Evolutionary conservation across 1,284 basidiomycete species (phyloP), one percentile per base, ranked within the genome.

Genomic region (Gastroboletus turbinatus): DNA sequence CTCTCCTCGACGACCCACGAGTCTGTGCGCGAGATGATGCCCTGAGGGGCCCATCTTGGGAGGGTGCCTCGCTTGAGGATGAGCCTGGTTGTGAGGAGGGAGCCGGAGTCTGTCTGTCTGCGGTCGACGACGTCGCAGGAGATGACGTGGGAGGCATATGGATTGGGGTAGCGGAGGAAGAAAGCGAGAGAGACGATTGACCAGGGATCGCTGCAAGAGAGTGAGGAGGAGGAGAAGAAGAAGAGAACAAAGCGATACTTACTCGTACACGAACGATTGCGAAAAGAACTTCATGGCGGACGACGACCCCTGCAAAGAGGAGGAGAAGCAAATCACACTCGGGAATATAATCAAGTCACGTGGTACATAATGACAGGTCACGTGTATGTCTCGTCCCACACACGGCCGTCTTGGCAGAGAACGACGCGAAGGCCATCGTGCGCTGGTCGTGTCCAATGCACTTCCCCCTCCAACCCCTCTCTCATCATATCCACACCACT

Each of bases 141-240:
- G 57, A 97, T 76, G 68, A 99, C 91, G 73, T 99, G 96, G 13
- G 92, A 82, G 7, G 96, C 93, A 66, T 93, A 92, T 42, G 96
- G 96, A 73, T 98, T 99, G 4, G 97, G 96, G 73, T 99, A 99
- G 61, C 97, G 90, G 59, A 98, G 81, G 68, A 96, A 94, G 79
- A 93, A 98, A 17, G 96, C 96, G 61, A 96, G 81, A 36, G 93
- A 87, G 54, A 96, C 92, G 59, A 94, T 94, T 55, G 91, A 82
- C 91, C 92, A 95, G 71, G 90, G 82, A 83, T 93, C 90, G 80
- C 91, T 93, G 70, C 8, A 43, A 13, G 43, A 7, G 16, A 3
- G 16, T 44, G 17, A 21, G 17, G 9, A 7, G 19, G 21, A n/a
- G 33, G 6, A 30, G n/a, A 2, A 8, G n/a, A 8, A 6, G 14